Conservation (phyloP, 805 yeast species). For the Hyphopichia homilentoma region DNA sequence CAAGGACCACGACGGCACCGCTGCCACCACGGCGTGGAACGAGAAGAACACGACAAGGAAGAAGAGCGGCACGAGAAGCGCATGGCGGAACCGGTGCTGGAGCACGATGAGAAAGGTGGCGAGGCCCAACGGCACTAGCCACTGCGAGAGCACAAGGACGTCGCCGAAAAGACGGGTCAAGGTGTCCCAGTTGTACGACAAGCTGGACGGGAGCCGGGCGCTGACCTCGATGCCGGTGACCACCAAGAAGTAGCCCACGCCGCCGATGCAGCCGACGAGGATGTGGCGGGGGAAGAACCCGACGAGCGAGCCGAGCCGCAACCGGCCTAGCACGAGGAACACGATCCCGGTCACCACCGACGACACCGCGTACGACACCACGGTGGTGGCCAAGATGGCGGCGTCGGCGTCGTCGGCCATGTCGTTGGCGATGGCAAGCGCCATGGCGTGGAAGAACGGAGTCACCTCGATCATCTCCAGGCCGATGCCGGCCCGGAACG, state of each 20-base stretch:
- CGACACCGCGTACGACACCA: slow-evolving; percentile 78
- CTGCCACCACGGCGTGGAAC: slow-evolving; percentile 65
- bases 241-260: slow-evolving; percentile 90
- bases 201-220: slow-evolving; percentile 73
- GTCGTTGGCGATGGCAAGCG: slow-evolving; percentile 57
- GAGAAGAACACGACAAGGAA: slow-evolving; percentile 66
- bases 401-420: slow-evolving; percentile 49
- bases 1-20: slow-evolving; percentile 65
- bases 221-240: slow-evolving; percentile 91
- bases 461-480: slow-evolving; percentile 99
- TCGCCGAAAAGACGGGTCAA: slow-evolving; percentile 46
- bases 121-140: slow-evolving; percentile 67
- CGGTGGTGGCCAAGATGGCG: slow-evolving; percentile 76
- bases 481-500: slow-evolving; percentile 88
- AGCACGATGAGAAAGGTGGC: slow-evolving; percentile 58
- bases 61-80: slow-evolving; percentile 76
- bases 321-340: slow-evolving; percentile 72
- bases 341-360: slow-evolving; percentile 84
- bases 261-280: slow-evolving; percentile 95
- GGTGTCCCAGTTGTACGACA: slow-evolving; percentile 60
- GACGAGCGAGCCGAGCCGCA: slow-evolving; percentile 77
- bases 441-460: slow-evolving; percentile 97
- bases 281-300: slow-evolving; percentile 97
- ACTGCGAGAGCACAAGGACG: slow-evolving; percentile 33
- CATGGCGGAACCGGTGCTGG: slow-evolving; percentile 53